Percentiles rank a stretch among this genome's conserved stretches.
These are phyloP conservation scores for Hypoxylon sp. DNA, from an alignment of 2,329 filamentous ascomycete species.

Conservation along the genomic window DNA sequence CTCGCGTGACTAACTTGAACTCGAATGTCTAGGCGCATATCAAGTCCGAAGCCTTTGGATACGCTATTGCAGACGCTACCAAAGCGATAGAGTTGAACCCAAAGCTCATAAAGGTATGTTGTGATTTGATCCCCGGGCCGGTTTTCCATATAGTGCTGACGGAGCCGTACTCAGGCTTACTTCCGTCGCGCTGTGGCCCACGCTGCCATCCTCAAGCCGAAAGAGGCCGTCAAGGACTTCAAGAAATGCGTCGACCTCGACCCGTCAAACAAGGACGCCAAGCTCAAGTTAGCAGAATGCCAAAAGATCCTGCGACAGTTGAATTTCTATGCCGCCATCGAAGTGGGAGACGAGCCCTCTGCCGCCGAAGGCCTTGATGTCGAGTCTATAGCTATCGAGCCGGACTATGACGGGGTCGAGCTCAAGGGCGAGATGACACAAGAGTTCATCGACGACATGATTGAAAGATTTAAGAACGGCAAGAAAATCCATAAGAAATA, in stretches of 20 bases:
- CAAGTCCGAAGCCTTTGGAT: conserved; percentile 94
- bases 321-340: conserved; percentile 94
- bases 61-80: conserved; percentile 88
- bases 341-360: conserved; percentile 89
- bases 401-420: conserved; percentile 83
- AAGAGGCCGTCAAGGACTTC: conserved; percentile 91
- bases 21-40: conserved; percentile 77
- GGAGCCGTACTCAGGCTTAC: conserved; percentile 77
- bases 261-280: conserved; percentile 88
- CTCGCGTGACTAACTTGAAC: conserved; percentile 61
- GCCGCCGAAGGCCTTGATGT: conserved; percentile 91
- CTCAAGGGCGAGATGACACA: conserved; percentile 88
- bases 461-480: conserved; percentile 90
- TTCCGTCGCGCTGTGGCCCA: conserved; percentile 93
- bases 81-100: conserved; percentile 91
- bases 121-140: too few relatives aligned
- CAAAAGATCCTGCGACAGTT: conserved; percentile 92
- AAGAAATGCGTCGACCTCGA: conserved; percentile 88
- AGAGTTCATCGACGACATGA: conserved; percentile 98
- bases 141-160: too few relatives aligned
- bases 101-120: conserved; percentile 85
- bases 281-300: conserved; percentile 89
- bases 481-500: conserved; percentile 98
- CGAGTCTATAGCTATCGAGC: conserved; percentile 83
- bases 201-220: conserved; percentile 87